phyloP scores from a whole-genome alignment of 257 asterid species.

The Scutellaria galericulata region DNA sequence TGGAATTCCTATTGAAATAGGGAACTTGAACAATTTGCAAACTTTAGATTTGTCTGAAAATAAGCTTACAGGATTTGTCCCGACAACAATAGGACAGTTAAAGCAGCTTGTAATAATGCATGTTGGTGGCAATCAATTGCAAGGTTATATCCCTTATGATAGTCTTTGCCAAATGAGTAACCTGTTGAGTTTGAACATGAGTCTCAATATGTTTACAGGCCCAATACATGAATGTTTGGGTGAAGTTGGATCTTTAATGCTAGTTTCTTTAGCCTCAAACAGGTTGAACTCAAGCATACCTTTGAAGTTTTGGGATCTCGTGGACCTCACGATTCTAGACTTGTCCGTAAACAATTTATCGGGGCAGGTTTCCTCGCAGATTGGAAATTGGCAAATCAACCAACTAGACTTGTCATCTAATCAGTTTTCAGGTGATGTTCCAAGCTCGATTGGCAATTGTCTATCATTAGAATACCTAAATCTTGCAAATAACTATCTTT shows the following conservation, averaged over 20 bases:
- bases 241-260: background rate
- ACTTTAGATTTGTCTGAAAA: background rate
- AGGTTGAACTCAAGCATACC: constrained; percentile 9
- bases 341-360: constrained; percentile 6
- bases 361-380: background rate
- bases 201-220: background rate
- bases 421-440: constrained; percentile 1
- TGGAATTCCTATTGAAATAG: background rate
- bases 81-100: background rate
- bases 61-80: background rate
- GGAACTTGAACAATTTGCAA: background rate
- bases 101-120: background rate
- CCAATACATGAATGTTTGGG: constrained; percentile 11
- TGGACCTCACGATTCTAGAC: background rate
- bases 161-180: constrained; percentile 1
- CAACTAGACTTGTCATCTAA: background rate
- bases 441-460: background rate
- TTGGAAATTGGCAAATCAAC: background rate
- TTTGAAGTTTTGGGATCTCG: constrained; percentile 1
- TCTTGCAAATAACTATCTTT: too few relatives aligned
- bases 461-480: background rate
- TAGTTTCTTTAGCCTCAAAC: background rate
- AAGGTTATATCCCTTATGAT: background rate
- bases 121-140: background rate
- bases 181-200: background rate